phyloP scores from a whole-genome alignment of 2,329 filamentous ascomycete species.

The Ophiocordyceps sinensis region DNA sequence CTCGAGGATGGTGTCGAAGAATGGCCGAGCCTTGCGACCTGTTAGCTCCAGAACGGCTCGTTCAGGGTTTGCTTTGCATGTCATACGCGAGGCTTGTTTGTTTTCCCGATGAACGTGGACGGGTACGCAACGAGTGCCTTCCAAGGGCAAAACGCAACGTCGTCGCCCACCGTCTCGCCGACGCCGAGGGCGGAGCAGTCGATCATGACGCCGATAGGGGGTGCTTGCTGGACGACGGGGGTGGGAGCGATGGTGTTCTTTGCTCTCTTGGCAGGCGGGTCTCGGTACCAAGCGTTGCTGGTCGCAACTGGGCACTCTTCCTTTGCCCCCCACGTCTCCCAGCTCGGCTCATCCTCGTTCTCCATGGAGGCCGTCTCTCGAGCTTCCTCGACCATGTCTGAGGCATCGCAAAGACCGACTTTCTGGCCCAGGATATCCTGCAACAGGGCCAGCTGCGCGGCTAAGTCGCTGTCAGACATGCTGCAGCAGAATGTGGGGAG shows the following conservation, averaged over 20 bases:
- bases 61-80: no score
- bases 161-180: constrained; percentile 10
- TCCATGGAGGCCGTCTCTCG: neutral
- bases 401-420: constrained; percentile 1
- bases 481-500: no score
- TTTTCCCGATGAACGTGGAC: constrained; percentile 39
- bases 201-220: constrained; percentile 1
- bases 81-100: constrained; percentile 32
- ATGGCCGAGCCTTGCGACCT: constrained; percentile 21
- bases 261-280: neutral
- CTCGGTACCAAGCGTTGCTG: neutral
- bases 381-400: neutral
- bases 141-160: constrained; percentile 32
- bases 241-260: neutral
- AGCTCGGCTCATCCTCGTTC: neutral
- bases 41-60: neutral
- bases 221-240: neutral
- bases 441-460: constrained; percentile 4
- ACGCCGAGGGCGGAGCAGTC: constrained; percentile 10
- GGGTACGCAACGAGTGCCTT: constrained; percentile 42
- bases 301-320: neutral
- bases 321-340: constrained; percentile 1
- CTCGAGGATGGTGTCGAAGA: constrained; percentile 47
- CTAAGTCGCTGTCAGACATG: constrained; percentile 3
- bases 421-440: constrained; percentile 5